These are phyloP conservation scores for Suillus luteus DNA, from an alignment of 768 basidiomycete genomes.

Conservation along the genomic window DNA sequence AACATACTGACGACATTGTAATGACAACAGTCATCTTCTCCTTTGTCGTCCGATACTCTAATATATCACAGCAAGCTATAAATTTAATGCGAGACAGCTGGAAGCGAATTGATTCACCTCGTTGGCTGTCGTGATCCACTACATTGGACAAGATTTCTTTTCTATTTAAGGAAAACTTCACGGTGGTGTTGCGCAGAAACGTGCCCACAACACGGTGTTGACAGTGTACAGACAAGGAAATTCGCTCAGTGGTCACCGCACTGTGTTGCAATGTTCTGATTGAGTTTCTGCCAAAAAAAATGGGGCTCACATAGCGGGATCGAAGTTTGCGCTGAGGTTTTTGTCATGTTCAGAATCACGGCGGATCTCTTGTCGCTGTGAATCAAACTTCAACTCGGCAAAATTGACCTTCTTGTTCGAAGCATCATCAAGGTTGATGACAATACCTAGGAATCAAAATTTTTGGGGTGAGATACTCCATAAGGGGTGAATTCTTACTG, in stretches of 20 bases:
- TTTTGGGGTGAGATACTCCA: not conserved
- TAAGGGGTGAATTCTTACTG: not conserved
- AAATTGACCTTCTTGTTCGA: constrained; percentile 10
- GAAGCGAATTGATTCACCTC: constrained; percentile 5
- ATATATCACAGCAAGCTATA: not conserved
- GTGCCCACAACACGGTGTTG: not conserved
- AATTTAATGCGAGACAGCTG: not conserved
- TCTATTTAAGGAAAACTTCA: constrained; percentile 3
- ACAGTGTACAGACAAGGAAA: constrained; percentile 11
- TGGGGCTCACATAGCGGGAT: constrained; percentile 8
- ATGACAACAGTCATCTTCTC: constrained; percentile 7
- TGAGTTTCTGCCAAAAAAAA: not conserved
- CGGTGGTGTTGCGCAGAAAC: not conserved
- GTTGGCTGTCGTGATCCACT: constrained; percentile 1
- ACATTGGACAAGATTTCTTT: constrained; percentile 6
- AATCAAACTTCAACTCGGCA: constrained; percentile 4
- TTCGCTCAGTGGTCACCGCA: constrained; percentile 1
- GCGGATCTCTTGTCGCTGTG: constrained; percentile 2
- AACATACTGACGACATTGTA: not conserved
- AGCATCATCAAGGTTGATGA: constrained; percentile 1
- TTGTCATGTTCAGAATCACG: constrained; percentile 1
- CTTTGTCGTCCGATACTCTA: not conserved
- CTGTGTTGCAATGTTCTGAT: not conserved
- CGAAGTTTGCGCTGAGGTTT: not conserved
- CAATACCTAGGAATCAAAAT: not conserved